These are phyloP conservation scores for Xylaria sp. DNA, from an alignment of 2,329 filamentous ascomycete genomes.

Conservation along the genomic window DNA sequence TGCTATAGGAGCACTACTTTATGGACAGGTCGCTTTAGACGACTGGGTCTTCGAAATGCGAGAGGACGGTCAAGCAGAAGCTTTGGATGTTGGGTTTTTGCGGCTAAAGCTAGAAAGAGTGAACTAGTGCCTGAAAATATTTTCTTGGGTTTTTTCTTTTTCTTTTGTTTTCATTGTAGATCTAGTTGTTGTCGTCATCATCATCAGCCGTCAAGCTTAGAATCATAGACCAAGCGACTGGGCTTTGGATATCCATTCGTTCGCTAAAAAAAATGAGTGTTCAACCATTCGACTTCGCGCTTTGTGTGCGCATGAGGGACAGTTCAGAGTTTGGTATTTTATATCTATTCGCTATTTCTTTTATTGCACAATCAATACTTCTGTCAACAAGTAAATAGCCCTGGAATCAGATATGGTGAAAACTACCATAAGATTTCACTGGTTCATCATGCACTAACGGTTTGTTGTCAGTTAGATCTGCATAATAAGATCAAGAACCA, in stretches of 20 bases:
- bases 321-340: neutral
- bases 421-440: neutral
- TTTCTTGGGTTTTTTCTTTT: neutral
- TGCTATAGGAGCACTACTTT: constrained; percentile 27
- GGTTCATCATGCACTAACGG: neutral
- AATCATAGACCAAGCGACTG: neutral
- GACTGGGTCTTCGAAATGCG: constrained; percentile 37
- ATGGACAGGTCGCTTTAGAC: constrained; percentile 31
- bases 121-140: neutral
- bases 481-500: neutral
- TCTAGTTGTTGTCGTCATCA: neutral
- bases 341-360: neutral
- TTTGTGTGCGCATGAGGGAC: neutral
- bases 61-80: constrained; percentile 29
- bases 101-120: constrained; percentile 23
- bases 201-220: no score
- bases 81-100: constrained; percentile 31
- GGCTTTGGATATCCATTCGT: neutral
- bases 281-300: neutral
- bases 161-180: neutral
- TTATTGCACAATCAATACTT: neutral
- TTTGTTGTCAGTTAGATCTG: neutral
- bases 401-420: neutral
- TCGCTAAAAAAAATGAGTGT: neutral
- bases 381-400: neutral